These are phyloP conservation scores for Pecoramyces ruminantium DNA, from an alignment of 192 early-diverging fungal genomes.

Conservation along the genomic window DNA sequence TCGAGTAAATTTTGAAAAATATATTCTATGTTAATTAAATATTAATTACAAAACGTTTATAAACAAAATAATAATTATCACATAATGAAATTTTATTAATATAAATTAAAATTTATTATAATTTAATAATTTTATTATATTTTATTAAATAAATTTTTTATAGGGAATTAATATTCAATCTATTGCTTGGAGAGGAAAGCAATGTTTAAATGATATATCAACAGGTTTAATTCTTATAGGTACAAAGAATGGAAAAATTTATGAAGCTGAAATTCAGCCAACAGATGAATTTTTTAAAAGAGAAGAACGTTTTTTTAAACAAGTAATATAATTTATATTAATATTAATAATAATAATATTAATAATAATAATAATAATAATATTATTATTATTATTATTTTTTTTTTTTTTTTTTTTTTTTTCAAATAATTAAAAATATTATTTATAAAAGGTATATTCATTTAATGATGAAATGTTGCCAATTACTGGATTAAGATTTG, in stretches of 20 bases:
- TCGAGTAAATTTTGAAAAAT: constrained; percentile 38
- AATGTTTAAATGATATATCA: constrained; percentile 28
- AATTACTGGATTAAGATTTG: constrained; percentile 65
- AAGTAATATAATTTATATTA: constrained; percentile 18
- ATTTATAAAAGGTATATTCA: constrained; percentile 28
- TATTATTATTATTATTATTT: constrained; percentile 1
- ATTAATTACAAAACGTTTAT: no score
- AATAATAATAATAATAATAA: constrained; percentile 3
- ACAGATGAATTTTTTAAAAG: constrained; percentile 67
- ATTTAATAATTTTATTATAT: no score
- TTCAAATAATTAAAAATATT: no score
- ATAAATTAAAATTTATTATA: no score
- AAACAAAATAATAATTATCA: no score
- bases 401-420: no score
- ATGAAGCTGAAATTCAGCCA: constrained; percentile 77
- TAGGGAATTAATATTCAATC: constrained; percentile 65
- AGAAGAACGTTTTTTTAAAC: constrained; percentile 61
- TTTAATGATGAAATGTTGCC: constrained; percentile 37
- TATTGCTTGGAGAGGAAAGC: constrained; percentile 67
- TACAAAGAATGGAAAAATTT: constrained; percentile 68
- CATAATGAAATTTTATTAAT: no score
- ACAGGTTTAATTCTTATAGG: constrained; percentile 75
- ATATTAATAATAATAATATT: constrained; percentile 1
- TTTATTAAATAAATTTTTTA: background rate
- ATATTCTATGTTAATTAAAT: no score